These are phyloP conservation scores for Cystobasidiopsis lactophilus DNA, from an alignment of 768 basidiomycete genomes.

Conservation along the genomic window DNA sequence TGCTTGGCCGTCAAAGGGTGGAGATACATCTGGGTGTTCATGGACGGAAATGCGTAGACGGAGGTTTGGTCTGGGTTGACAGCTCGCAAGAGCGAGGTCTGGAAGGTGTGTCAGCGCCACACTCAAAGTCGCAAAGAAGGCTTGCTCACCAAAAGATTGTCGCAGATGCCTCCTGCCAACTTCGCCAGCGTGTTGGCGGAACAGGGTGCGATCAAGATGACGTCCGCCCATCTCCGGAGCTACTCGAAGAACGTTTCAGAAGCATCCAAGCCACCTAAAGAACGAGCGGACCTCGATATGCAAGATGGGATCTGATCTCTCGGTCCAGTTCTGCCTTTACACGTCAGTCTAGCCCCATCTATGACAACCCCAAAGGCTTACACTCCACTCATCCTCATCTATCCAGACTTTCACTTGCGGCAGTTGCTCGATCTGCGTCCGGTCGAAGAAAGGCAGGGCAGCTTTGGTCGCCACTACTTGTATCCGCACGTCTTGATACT, in stretches of 20 bases:
- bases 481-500: constrained; percentile 56
- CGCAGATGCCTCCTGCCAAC: constrained; percentile 67
- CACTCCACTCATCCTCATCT: constrained; percentile 82
- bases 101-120: constrained; percentile 33
- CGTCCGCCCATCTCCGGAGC: constrained; percentile 59
- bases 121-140: too few species aligned
- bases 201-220: constrained; percentile 85
- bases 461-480: constrained; percentile 63
- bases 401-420: constrained; percentile 45
- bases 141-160: constrained; percentile 54
- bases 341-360: background rate
- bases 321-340: constrained; percentile 40
- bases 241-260: constrained; percentile 5
- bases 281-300: constrained; percentile 63
- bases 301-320: constrained; percentile 72
- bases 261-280: background rate
- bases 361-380: constrained; percentile 27
- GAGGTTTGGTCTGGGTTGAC: constrained; percentile 52
- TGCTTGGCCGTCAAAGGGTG: constrained; percentile 80
- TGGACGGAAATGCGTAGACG: constrained; percentile 82
- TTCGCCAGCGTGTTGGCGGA: constrained; percentile 93
- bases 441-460: constrained; percentile 54
- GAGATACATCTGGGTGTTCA: constrained; percentile 97
- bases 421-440: constrained; percentile 29
- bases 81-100: constrained; percentile 51